These are phyloP conservation scores for Adansonia rubrostipa DNA, from an alignment of 441 rosid genomes.

Conservation along the genomic window DNA sequence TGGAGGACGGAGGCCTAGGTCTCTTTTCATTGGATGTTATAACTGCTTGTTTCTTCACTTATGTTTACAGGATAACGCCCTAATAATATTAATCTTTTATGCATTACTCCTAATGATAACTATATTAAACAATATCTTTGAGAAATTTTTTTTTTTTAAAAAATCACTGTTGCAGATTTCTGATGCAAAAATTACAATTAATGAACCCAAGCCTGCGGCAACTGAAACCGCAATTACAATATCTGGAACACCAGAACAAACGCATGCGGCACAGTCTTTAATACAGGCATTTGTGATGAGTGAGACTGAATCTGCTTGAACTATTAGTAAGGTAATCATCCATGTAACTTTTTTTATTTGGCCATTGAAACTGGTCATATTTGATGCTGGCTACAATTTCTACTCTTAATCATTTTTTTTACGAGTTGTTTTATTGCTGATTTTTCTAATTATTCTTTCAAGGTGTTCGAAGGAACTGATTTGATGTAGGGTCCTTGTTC, in stretches of 20 bases:
- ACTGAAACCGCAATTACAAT: constrained; percentile 64
- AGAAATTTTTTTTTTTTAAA: constrained; percentile 19
- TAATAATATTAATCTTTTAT: background rate
- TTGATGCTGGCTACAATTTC: background rate
- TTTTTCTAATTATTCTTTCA: constrained; percentile 10
- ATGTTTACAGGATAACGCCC: background rate
- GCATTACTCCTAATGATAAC: background rate
- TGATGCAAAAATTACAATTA: constrained; percentile 68
- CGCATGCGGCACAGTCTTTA: constrained; percentile 85
- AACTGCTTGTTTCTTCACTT: background rate
- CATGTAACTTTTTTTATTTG: background rate
- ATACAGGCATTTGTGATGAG: constrained; percentile 84
- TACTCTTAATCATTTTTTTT: background rate
- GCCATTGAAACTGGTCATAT: constrained; percentile 14
- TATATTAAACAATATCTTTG: background rate
- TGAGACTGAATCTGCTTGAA: constrained; percentile 57
- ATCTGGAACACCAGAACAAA: constrained; percentile 90
- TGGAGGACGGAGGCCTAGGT: background rate
- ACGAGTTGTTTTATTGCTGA: background rate
- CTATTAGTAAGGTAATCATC: constrained; percentile 26
- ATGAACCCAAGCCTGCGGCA: constrained; percentile 65
- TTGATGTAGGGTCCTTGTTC: constrained; percentile 6
- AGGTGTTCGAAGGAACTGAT: constrained; percentile 18
- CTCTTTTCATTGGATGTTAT: background rate
- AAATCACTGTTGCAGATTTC: constrained; percentile 51